phyloP scores from a whole-genome alignment of 2,329 filamentous ascomycete genomes.

The Cercospora brassicicola region DNA sequence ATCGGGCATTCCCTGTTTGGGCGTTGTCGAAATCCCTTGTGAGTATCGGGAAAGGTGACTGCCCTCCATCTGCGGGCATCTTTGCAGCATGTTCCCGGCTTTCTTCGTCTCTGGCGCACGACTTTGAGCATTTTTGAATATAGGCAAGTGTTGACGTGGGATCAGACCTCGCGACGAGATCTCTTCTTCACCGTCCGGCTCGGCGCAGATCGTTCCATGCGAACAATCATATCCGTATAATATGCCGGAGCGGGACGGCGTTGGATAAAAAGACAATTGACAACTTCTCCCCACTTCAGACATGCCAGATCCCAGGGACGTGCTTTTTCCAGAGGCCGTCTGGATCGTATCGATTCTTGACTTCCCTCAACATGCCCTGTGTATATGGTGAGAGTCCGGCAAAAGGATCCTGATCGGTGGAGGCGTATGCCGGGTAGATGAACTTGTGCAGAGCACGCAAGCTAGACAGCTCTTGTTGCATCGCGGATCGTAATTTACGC shows the following conservation, averaged over 20 bases:
- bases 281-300: constrained; percentile 4
- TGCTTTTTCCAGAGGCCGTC: constrained; percentile 35
- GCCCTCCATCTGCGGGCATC: no score
- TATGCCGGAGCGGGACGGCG: neutral
- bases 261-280: neutral
- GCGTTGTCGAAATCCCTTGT: no score
- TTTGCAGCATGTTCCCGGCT: no score
- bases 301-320: constrained; percentile 35
- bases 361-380: constrained; percentile 30
- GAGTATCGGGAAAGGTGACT: no score
- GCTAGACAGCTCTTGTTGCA: constrained; percentile 15
- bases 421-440: constrained; percentile 42
- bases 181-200: no score
- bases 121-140: no score
- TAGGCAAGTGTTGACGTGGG: no score
- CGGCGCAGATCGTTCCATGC: no score
- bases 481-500: constrained; percentile 4
- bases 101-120: no score
- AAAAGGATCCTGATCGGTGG: constrained; percentile 40
- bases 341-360: constrained; percentile 39
- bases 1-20: no score
- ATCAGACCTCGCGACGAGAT: no score
- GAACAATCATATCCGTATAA: neutral
- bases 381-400: constrained; percentile 23
- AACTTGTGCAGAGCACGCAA: constrained; percentile 14